Evolutionary conservation across 805 yeast genomes (phyloP), one percentile per base, ranked within the genome.

Genomic region (Candida vaughaniae): DNA sequence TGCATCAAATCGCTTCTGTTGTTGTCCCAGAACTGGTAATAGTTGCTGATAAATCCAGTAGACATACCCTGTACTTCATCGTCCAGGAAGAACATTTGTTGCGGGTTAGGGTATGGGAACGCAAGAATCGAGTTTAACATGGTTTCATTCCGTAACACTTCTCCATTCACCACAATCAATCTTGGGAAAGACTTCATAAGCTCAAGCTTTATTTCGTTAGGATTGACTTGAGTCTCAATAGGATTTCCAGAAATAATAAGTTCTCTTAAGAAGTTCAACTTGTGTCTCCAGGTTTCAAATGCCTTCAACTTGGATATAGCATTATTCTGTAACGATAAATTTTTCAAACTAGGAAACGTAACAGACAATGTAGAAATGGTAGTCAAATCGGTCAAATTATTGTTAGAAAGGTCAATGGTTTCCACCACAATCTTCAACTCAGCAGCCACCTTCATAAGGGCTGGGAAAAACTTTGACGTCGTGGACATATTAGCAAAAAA

Each of bases 381-480:
- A 20, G 60, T 53, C 25, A 86, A 70, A 51, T 87, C 95, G 17
- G 63, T 60, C 26, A 93, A 59, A 38, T 72, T 71, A 56, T 66
- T 93, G 32, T 49, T 47, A 4, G 90, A 76, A 23, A 88, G 58
- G 56, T 82, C 85, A 6, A 90, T 77, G 39, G 88, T 81, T 20
- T 80, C 82, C 3, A 89, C 82, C 18, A 76, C 78, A n/a, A 68
- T 43, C 38, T 67, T 66, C 35, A 62, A 45, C 36, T 77, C 76
- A 3, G 67, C 62, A 1, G 95, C 95, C 6, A 91, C 61, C 55
- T 83, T 85, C 84, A 91, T 78, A 46, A 93, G 63, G 1, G 98
- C 98, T 8, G 88, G 84, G 58, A 91, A 88, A 74, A 89, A 82
- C 59, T 91, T 93, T 10, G 90, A 73, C 22, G 82, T 73, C 1